Percentiles rank a stretch among this genome's conserved stretches.
Conservation (phyloP, 208 protist species). For the Leptomonas seymouri region DNA sequence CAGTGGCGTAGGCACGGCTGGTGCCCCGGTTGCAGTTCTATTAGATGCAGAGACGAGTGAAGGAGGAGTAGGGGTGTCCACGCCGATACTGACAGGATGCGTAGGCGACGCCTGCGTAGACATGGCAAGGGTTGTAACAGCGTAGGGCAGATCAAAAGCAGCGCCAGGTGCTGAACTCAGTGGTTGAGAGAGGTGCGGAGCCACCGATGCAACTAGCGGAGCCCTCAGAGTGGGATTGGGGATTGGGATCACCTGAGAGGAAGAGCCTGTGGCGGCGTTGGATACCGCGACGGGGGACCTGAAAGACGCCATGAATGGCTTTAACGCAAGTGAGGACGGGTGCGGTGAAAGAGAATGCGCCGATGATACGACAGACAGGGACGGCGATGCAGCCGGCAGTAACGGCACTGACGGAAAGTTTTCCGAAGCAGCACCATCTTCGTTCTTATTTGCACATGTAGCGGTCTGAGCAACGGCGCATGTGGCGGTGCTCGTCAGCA, state of each 20-base stretch:
- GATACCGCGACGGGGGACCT: too few species aligned
- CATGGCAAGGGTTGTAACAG: conserved; percentile 5
- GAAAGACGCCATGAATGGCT: too few species aligned
- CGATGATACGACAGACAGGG: too few species aligned
- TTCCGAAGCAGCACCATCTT: not conserved
- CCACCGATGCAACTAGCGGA: too few species aligned
- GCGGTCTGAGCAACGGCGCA: not conserved
- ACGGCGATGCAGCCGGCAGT: too few species aligned
- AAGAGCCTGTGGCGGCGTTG: not conserved
- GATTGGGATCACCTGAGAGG: not conserved
- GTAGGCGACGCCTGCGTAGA: too few species aligned
- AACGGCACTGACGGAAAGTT: too few species aligned
- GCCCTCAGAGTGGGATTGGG: not conserved
- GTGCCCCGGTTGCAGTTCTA: not conserved
- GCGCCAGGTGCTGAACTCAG: not conserved
- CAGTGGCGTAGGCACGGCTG: too few species aligned
- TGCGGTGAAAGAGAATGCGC: too few species aligned
- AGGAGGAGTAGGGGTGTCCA: not conserved
- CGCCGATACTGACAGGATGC: too few species aligned
- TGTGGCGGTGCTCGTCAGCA: not conserved
- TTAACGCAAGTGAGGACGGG: too few species aligned
- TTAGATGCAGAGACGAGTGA: not conserved
- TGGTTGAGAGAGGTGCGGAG: not conserved
- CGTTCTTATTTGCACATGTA: not conserved
- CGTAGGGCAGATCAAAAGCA: not conserved